phyloP scores from a whole-genome alignment of 805 yeast genomes.

The Cyberlindnera mrakii region DNA sequence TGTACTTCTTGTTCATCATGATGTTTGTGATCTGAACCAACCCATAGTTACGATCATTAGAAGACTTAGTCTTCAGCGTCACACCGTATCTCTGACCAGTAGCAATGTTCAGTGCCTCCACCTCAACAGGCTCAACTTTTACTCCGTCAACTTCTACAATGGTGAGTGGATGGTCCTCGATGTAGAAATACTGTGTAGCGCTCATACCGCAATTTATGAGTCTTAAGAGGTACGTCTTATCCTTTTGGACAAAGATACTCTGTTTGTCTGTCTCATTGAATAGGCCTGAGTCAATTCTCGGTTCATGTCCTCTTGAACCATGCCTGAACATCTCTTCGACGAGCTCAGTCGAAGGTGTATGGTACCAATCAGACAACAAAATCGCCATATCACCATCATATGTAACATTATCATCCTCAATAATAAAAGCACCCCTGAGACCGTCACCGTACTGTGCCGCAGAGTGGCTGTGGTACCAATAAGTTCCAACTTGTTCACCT shows the following conservation, averaged over 20 bases:
- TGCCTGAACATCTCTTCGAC: slow-evolving; percentile 35
- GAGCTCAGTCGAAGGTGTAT: slow-evolving; percentile 30
- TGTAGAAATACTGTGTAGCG: slow-evolving; percentile 46
- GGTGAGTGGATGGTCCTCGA: slow-evolving; percentile 47
- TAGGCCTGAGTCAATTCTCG: slow-evolving; percentile 38
- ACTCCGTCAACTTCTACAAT: slow-evolving; percentile 59
- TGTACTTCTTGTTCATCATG: slow-evolving; percentile 60
- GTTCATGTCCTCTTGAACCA: slow-evolving; percentile 39
- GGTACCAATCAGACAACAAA: slow-evolving; percentile 45
- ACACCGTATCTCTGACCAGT: slow-evolving; percentile 78
- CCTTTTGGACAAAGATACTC: slow-evolving; percentile 35
- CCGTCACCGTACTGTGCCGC: slow-evolving; percentile 44
- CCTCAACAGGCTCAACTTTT: slow-evolving; percentile 41
- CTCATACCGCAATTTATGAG: slow-evolving; percentile 53
- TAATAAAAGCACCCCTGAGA: slow-evolving; percentile 38
- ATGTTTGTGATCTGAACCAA: slow-evolving; percentile 53
- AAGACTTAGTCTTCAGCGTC: slow-evolving; percentile 43
- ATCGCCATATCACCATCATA: slow-evolving; percentile 44
- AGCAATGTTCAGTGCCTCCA: slow-evolving; percentile 45
- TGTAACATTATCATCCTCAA: slow-evolving; percentile 13
- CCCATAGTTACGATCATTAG: slow-evolving; percentile 36
- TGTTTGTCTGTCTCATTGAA: slow-evolving; percentile 44
- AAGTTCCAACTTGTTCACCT: slow-evolving; percentile 39
- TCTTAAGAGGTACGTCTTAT: slow-evolving; percentile 42
- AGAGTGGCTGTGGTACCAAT: slow-evolving; percentile 52